These are phyloP conservation scores for Aspergillus novofumigatus DNA, from an alignment of 2,329 filamentous ascomycete genomes.

Conservation along the genomic window DNA sequence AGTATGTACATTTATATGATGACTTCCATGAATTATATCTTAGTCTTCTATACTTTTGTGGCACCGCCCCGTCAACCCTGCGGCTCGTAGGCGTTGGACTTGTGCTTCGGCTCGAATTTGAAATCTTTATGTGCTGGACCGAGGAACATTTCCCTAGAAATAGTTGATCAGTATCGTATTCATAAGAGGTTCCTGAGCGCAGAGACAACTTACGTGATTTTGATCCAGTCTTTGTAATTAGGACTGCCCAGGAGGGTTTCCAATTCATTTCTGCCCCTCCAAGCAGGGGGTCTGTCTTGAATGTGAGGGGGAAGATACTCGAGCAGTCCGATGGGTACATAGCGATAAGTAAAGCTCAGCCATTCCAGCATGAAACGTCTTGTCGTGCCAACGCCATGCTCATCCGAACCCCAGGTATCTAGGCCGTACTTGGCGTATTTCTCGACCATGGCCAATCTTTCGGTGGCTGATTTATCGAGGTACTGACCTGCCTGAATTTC, in stretches of 20 bases:
- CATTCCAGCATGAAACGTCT: constrained; percentile 91
- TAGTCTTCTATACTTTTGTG: neutral
- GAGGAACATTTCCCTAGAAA: constrained; percentile 86
- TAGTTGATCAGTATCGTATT: constrained; percentile 6
- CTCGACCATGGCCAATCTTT: constrained; percentile 80
- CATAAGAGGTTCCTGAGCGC: constrained; percentile 10
- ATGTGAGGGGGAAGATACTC: constrained; percentile 84
- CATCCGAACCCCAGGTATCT: constrained; percentile 92
- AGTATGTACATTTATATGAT: neutral
- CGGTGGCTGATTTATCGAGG: constrained; percentile 85
- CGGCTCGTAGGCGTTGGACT: constrained; percentile 83
- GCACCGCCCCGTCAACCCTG: constrained; percentile 46
- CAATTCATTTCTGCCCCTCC: constrained; percentile 77
- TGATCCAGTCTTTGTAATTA: constrained; percentile 97
- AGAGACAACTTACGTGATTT: constrained; percentile 71
- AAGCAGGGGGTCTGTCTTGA: constrained; percentile 84
- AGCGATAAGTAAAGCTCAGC: constrained; percentile 88
- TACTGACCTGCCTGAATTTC: constrained; percentile 91
- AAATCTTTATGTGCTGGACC: constrained; percentile 87
- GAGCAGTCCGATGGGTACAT: constrained; percentile 83
- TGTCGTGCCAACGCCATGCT: constrained; percentile 86
- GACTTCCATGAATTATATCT: neutral
- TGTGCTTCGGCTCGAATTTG: constrained; percentile 95
- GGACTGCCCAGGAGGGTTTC: constrained; percentile 88
- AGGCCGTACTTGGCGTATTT: constrained; percentile 87